These are phyloP conservation scores for Lumnitzera racemosa DNA, from an alignment of 345 rosid genomes.

Conservation along the genomic window DNA sequence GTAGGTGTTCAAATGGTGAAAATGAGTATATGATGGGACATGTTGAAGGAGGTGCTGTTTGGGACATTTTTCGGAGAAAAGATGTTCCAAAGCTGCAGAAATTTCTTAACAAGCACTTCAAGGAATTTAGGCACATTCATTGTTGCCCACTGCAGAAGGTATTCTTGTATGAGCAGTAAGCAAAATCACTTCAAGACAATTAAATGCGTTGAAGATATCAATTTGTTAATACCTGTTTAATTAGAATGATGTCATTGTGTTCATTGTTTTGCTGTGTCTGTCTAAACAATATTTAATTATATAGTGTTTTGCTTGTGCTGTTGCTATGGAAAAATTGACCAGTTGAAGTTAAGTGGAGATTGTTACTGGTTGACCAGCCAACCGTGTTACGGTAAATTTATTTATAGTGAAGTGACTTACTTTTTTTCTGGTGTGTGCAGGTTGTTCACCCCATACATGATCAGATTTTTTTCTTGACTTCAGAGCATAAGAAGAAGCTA, in stretches of 20 bases:
- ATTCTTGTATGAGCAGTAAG: background rate
- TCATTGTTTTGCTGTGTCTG: too few relatives aligned
- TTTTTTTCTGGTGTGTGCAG: conserved; percentile 14
- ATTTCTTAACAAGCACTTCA: conserved; percentile 54
- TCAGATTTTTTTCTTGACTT: conserved; percentile 39
- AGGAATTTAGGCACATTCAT: conserved; percentile 62
- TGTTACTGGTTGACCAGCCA: too few relatives aligned
- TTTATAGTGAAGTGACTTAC: too few relatives aligned
- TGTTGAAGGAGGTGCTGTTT: conserved; percentile 54
- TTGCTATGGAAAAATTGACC: too few relatives aligned
- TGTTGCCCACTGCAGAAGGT: conserved; percentile 55
- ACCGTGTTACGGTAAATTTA: too few relatives aligned
- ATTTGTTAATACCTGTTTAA: too few relatives aligned
- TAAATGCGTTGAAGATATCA: too few relatives aligned
- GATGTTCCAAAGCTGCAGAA: conserved; percentile 59
- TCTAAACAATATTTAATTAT: too few relatives aligned
- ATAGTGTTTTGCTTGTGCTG: too few relatives aligned
- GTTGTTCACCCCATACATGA: conserved; percentile 57
- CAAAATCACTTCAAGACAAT: too few relatives aligned
- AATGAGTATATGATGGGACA: conserved; percentile 12
- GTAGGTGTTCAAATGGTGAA: background rate
- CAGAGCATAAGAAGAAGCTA: conserved; percentile 45
- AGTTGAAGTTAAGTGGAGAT: too few relatives aligned
- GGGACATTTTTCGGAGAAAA: conserved; percentile 75
- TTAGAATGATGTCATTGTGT: too few relatives aligned